Conservation (phyloP, 257 asterid species). For the Rauvolfia tetraphylla region DNA sequence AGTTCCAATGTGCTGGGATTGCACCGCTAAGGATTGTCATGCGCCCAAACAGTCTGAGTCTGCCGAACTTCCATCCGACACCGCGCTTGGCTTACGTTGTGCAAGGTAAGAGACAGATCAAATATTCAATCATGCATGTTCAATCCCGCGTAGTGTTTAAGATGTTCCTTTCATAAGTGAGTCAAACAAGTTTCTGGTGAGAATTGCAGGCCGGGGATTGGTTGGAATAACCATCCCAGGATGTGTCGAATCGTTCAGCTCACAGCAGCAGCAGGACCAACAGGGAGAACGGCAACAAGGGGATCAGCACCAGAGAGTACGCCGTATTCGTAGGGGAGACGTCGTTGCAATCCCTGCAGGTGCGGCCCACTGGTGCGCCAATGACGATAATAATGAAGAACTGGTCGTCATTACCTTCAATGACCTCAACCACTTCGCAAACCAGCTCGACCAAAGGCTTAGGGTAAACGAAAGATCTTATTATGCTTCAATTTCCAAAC, state of each 20-base stretch:
- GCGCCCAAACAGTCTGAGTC: conserved; percentile 47
- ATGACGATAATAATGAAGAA: conserved; percentile 50
- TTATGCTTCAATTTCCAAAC: too few species aligned
- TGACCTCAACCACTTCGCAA: conserved; percentile 61
- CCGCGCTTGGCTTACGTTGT: conserved; percentile 64
- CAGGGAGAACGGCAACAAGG: conserved; percentile 3
- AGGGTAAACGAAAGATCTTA: conserved; percentile 31
- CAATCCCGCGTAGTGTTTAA: too few species aligned
- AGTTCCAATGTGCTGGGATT: conserved; percentile 72
- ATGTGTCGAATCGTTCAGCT: conserved; percentile 58
- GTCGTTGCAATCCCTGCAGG: conserved; percentile 63
- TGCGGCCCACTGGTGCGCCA: conserved; percentile 64
- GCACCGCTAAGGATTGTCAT: conserved; percentile 41
- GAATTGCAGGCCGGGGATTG: conserved; percentile 49
- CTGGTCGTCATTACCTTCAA: conserved; percentile 52
- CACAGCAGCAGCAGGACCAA: conserved; percentile 9
- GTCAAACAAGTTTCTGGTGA: neutral
- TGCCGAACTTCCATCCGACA: conserved; percentile 62
- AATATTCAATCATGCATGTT: too few species aligned
- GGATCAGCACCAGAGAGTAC: conserved; percentile 66
- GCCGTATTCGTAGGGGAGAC: conserved; percentile 53
- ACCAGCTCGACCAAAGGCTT: conserved; percentile 68
- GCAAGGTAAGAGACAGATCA: conserved; percentile 25
- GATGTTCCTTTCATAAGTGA: neutral
- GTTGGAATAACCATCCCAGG: conserved; percentile 56